Conservation (phyloP, 2,329 filamentous ascomycete species). For the Aspergillus pseudoterreus region DNA sequence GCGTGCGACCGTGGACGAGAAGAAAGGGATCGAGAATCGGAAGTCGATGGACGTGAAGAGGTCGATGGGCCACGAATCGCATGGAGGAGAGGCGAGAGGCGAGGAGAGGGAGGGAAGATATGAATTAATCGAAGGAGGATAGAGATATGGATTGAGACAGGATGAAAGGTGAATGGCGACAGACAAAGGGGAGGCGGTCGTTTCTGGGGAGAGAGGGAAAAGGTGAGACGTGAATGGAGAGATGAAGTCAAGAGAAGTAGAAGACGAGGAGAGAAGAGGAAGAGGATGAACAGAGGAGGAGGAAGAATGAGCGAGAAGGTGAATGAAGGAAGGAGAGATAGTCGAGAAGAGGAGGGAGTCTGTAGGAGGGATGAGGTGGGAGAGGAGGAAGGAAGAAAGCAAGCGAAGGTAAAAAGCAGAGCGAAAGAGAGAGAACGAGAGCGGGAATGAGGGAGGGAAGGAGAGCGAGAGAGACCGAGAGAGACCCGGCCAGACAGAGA, state of each 20-base stretch:
- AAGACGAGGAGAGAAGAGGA: background rate
- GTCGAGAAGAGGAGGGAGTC: background rate
- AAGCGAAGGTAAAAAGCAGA: background rate
- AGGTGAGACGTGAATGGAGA: conserved; percentile 9
- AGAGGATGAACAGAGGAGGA: background rate
- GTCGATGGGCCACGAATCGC: conserved; percentile 20
- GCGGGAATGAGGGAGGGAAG: background rate
- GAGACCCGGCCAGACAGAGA: background rate
- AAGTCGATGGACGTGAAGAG: conserved; percentile 16
- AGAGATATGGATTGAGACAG: conserved; percentile 6
- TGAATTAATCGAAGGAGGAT: conserved; percentile 9
- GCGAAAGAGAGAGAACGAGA: background rate
- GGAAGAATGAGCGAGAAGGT: background rate
- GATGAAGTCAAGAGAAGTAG: conserved; percentile 7
- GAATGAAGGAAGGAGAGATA: background rate
- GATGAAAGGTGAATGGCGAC: conserved; percentile 6
- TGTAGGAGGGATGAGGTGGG: conserved; percentile 1
- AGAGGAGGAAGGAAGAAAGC: background rate
- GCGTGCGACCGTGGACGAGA: conserved; percentile 23
- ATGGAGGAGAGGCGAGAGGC: conserved; percentile 12
- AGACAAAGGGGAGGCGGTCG: conserved; percentile 7
- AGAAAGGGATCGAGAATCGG: conserved; percentile 18
- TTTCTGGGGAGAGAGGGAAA: conserved; percentile 5
- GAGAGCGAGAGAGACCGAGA: background rate
- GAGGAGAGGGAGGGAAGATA: conserved; percentile 4